Evolutionary conservation across 768 basidiomycete species (phyloP), one percentile per base, ranked within the genome.

Genomic region (Rhodotorula diobovata): DNA sequence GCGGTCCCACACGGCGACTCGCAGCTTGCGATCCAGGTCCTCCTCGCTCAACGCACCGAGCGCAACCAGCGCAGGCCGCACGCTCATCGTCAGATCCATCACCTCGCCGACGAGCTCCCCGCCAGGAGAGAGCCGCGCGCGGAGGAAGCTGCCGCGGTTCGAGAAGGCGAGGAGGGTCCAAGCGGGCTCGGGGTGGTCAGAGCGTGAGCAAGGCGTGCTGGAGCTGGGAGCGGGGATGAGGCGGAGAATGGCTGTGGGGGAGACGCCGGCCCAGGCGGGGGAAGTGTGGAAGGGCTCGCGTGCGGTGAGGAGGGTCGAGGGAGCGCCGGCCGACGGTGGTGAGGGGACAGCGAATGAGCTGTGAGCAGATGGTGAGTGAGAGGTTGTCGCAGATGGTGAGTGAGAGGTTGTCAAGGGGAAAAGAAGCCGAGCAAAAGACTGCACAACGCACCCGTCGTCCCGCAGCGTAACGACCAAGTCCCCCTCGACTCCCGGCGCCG

Each of bases 391-490:
- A 4, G 45, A 5, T 5, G 23, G 46, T 4, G 2, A 48, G 20
- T 20, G 15, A 8, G 46, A 48, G 48, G 25, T 12, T 50, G 48
- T 11, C 23, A 25, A 12, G 25, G 25, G 12, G 48, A 2, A 25
- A 12, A 28, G 48, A 50, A 12, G 39, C 5, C 14, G 9, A 28
- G 23, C n/a, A n/a, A n/a, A n/a, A n/a, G n/a, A n/a, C n/a, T n/a
- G n/a, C n/a, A n/a, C n/a, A n/a, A n/a, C 63, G n/a, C 16, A 70
- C 61, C 70, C 64, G 34, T 66, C 32, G 21, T 35, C 32, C 0
- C n/a, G 30, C 0, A 71, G 45, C 18, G 43, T n/a, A 10, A 55
- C 34, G 12, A 56, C 37, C 9, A 61, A 0, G 4, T 32, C 55
- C 20, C 32, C 12, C 34, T 20, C 55, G 3, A 1, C 30, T 8